Conservation (phyloP, 345 rosid genomes). For the Aquilaria sinensis region DNA sequence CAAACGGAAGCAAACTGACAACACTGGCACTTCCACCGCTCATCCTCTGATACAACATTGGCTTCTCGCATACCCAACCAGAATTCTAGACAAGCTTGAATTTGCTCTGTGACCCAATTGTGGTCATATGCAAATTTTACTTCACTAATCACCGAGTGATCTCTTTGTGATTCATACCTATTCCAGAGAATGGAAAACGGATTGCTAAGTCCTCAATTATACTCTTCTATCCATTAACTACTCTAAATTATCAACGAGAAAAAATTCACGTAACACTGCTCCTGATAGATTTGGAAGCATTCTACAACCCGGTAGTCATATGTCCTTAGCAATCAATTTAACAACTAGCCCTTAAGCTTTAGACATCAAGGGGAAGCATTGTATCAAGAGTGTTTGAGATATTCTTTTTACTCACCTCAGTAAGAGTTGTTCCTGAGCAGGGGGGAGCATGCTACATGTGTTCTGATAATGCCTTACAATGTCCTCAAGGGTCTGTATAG, state of each 20-base stretch:
- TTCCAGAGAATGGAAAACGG: constrained; percentile 10
- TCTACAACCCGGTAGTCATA: too few relatives aligned
- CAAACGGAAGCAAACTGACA: constrained; percentile 53
- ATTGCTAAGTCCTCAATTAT: too few relatives aligned
- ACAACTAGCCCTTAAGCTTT: background rate
- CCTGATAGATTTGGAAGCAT: background rate
- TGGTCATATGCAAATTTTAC: constrained; percentile 44
- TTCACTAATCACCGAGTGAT: constrained; percentile 63
- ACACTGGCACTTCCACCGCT: constrained; percentile 74
- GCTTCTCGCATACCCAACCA: constrained; percentile 68
- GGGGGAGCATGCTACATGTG: constrained; percentile 42
- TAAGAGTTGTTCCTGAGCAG: constrained; percentile 41
- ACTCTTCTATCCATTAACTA: too few relatives aligned
- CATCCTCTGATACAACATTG: constrained; percentile 52
- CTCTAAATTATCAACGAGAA: background rate
- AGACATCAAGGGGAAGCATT: background rate
- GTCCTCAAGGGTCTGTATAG: constrained; percentile 64
- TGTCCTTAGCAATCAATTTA: too few relatives aligned
- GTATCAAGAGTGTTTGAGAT: background rate
- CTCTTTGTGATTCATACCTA: constrained; percentile 76
- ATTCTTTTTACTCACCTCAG: constrained; percentile 38
- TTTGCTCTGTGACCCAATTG: constrained; percentile 45
- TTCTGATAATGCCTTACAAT: constrained; percentile 45
- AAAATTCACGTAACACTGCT: background rate
- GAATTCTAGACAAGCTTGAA: constrained; percentile 39